phyloP scores from a whole-genome alignment of 2,329 filamentous ascomycete genomes.

The Aspergillus versicolor region DNA sequence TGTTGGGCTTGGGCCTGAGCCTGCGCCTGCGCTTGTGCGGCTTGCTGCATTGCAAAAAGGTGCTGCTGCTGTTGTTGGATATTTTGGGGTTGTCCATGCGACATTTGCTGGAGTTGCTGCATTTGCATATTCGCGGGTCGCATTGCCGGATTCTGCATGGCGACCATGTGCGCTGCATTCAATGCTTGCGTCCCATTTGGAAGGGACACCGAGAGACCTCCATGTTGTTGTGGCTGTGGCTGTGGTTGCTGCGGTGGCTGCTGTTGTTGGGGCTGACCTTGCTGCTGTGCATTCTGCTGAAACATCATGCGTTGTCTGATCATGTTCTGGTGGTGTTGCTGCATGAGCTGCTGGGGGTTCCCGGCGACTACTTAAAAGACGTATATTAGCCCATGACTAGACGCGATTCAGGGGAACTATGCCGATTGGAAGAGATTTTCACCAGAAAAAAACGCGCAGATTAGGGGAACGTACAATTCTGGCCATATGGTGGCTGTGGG shows the following conservation, averaged over 20 bases:
- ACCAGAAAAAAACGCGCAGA: not conserved
- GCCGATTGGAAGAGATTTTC: not conserved
- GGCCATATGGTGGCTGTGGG: conserved; percentile 47
- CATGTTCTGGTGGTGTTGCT: conserved; percentile 41
- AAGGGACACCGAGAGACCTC: conserved; percentile 39
- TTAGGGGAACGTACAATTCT: conserved; percentile 38
- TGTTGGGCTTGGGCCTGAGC: conserved; percentile 26
- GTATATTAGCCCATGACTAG: not conserved
- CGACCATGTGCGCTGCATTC: conserved; percentile 44
- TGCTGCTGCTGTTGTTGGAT: conserved; percentile 47
- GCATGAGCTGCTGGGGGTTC: conserved; percentile 48
- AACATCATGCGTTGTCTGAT: conserved; percentile 35
- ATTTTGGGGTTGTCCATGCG: conserved; percentile 41
- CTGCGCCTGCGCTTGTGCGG: conserved; percentile 24
- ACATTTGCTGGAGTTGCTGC: conserved; percentile 44
- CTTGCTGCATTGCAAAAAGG: conserved; percentile 36
- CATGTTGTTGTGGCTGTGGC: conserved; percentile 36
- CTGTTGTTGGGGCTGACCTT: conserved; percentile 30
- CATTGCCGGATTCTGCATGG: conserved; percentile 45
- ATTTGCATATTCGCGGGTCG: conserved; percentile 39
- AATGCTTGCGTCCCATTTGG: conserved; percentile 43
- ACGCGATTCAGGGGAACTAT: not conserved
- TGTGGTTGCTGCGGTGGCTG: conserved; percentile 36
- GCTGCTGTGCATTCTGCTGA: conserved; percentile 33
- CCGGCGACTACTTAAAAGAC: conserved; percentile 28